Base-by-base conservation (phyloP, 768 basidiomycete genomes). In the Kwoniella heveanensis region DNA sequence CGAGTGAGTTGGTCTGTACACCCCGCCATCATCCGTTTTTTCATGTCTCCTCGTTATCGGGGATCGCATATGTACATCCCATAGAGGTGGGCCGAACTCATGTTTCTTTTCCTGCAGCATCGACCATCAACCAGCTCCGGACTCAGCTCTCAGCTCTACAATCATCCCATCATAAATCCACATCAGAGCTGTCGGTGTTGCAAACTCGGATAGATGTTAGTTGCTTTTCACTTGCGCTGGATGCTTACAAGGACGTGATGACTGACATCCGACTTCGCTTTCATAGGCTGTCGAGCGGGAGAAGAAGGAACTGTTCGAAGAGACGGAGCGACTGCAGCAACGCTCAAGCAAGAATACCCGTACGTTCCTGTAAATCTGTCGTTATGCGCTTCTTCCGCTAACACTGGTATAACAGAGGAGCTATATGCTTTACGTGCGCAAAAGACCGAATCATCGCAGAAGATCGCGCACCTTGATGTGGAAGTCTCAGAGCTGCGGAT, bases 281-380 rank as follows among this genome's bases (percentile, higher is more conserved):
- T 32, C 7, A 6, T 17, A 91, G 22, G 89, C 91, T 64, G 85
- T 85, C 0, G 91, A 96, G 67, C 85, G 90, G 57, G 94, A 96
- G 83, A 96, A 96, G 80, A 86, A 92, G 32, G 91, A 94, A 66
- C 84, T 96, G 51, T 83, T 94, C 47, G 86, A 85, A 27, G 89
- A 92, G 48, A 86, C 93, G 4, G 92, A 89, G 77, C 85, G 90
- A 57, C 80, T 92, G 66, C 90, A 91, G 77, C 86, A 90, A 70
- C 90, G 93, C 64, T 83, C 84, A 46, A 73, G 84, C 8, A 86
- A 89, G 73, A 86, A 88, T 57, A 89, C 92, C 65, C 90, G 92
- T 92, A 59, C 58, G 84, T 58, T 39, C 9, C 32, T 13, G 22
- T 12, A 32, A 25, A 25, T 13, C 36, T 27, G 1, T 52, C 21